Base-by-base conservation (phyloP, 306 rosid genomes). In the Trifolium subterraneum region DNA sequence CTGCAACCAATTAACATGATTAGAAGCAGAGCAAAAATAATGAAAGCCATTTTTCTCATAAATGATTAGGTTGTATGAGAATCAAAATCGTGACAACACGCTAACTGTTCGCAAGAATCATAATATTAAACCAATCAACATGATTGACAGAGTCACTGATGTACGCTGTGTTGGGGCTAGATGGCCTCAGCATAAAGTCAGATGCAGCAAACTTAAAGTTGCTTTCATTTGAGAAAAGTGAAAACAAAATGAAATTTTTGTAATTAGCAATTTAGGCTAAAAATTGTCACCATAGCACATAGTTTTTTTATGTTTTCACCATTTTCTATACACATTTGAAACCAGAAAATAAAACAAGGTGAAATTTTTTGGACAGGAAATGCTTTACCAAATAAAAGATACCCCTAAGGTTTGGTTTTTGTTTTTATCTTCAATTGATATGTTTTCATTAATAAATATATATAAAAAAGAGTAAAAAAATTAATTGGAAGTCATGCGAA, bases 1-100 rank as follows among this genome's bases (percentile, higher is more conserved):
- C 89, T 85, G 85, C 83, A 76, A 78, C 72, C 64, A 55, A 64
- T 47, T 25, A 59, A 68, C 72, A 51, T 31, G 39, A 52, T 55
- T 61, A 72, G 59, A 47, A 48, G 56, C 50, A 69, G 47, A 69
- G 18, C 7, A 31, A 5, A 29, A 68, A 18, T 8, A 50, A 68
- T 6, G 25, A 44, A 7, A 67, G 18, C 12, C 14, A 3, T 14
- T 23, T 42, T 13, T 22, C 36, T 45, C 6, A 67, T 23, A 7
- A 44, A 7, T 25, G 19, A 45, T 13, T 13, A 67, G n/a, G n/a
- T n/a, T n/a, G n/a, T n/a, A n/a, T n/a, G n/a, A n/a, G n/a, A n/a
- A n/a, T n/a, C 35, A 39, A 44, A 0, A 23, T 64, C 31, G 25
- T 22, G 27, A 18, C 69, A 47, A 8, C 48, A 38, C 12, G 27